Evolutionary conservation across 305 asterid species (phyloP), one percentile per base, ranked within the genome.

Genomic region (Salvia sclarea): DNA sequence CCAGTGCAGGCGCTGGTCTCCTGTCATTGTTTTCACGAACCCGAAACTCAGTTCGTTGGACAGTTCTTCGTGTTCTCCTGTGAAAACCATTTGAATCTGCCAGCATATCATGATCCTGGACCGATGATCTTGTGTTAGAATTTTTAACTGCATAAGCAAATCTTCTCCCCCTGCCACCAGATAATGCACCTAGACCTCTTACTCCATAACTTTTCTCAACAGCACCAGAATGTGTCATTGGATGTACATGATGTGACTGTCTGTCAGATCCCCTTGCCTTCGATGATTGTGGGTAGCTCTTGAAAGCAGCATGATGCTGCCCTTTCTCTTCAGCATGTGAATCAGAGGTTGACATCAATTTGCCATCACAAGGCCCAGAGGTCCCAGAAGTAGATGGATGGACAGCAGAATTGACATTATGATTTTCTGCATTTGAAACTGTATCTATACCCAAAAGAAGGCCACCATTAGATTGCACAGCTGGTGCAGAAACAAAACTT

Each of bases 31-130:
- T 89, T 72, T 86, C 95, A 65, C 98, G 92, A 71, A 90, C 68
- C 65, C 94, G 89, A 74, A 86, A 91, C 74, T 94, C 99, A 30
- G 92, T 84, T 54, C 90, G 82, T 31, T 81, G 96, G 64, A 85
- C 86, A 67, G 85, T 81, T 37, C 88, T 86, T 63, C 85, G 83
- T 66, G 94, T 86, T 77, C 89, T 83, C 77, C 95, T 88, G 74
- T 79, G 94, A 81, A 84, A 82, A 40, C 83, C 91, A 84, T 74
- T 81, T 31, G 84, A 75, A 63, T 86, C 88, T 66, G 83, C 47
- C 20, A 75, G 72, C 59, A 72, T 66, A 47, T 81, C 91, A 76
- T 81, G 71, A 77, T 75, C 73, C 43, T 74, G 82, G 67, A 70
- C 66, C 49, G 66, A 66, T 63, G 95, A 72, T 74, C 88, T 83